Evolutionary conservation across 345 rosid genomes (phyloP).

Genomic region (Salix dunnii): DNA sequence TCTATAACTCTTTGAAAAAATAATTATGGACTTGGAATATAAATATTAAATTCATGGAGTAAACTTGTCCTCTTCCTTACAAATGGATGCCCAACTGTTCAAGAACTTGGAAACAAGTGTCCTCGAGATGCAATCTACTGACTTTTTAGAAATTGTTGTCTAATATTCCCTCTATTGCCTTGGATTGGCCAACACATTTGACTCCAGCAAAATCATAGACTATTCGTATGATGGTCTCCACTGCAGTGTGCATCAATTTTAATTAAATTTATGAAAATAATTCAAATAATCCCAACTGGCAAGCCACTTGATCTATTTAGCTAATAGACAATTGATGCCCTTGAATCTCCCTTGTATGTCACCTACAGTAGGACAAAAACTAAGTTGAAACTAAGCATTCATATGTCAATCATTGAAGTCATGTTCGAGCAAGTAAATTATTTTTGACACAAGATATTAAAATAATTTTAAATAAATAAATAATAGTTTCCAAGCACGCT

Average conservation of each 20-base stretch:
- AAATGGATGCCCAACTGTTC: no score
- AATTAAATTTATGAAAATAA: background rate
- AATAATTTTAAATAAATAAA: no score
- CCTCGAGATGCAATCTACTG: background rate
- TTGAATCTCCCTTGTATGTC: background rate
- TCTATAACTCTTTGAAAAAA: no score
- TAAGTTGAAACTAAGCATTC: background rate
- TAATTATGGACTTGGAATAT: no score
- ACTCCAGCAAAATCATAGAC: background rate
- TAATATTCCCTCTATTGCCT: background rate
- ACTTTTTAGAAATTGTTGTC: background rate
- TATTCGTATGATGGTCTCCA: background rate
- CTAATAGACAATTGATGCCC: background rate
- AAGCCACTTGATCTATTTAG: background rate
- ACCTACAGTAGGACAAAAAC: background rate
- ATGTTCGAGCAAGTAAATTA: no score
- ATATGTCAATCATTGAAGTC: background rate
- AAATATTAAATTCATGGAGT: no score
- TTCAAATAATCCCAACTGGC: constrained; percentile 14
- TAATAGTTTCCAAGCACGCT: no score
- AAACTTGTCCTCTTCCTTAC: no score
- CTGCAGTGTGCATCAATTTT: background rate
- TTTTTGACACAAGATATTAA: no score
- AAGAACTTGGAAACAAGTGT: no score
- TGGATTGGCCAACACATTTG: background rate